Conservation (phyloP, 2,329 filamentous ascomycete species). For the Ciborinia camelliae region DNA sequence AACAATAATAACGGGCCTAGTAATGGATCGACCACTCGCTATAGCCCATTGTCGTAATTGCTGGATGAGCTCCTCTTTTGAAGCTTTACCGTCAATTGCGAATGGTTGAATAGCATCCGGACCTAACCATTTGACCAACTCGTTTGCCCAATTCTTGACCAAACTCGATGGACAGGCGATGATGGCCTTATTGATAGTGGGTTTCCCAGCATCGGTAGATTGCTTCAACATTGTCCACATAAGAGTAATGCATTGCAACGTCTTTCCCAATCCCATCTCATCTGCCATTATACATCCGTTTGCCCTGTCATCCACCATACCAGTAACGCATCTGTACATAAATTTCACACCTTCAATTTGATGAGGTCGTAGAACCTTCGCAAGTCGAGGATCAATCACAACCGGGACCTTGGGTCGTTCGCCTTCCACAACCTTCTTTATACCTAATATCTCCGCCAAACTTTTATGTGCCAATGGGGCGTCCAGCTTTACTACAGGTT, state of each 20-base stretch:
- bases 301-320: constrained; percentile 89
- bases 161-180: constrained; percentile 96
- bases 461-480: constrained; percentile 89
- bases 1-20: constrained; percentile 83
- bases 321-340: constrained; percentile 90
- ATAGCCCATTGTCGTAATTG: constrained; percentile 96
- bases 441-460: constrained; percentile 86
- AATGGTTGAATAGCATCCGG: constrained; percentile 88
- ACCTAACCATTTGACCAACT: constrained; percentile 94
- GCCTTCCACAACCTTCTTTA: constrained; percentile 83
- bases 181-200: constrained; percentile 92
- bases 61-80: constrained; percentile 85
- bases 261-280: constrained; percentile 98
- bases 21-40: constrained; percentile 69
- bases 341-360: constrained; percentile 98
- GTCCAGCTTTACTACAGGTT: constrained; percentile 55
- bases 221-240: constrained; percentile 98
- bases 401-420: constrained; percentile 89
- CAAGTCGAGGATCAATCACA: constrained; percentile 85
- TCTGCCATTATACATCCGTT: constrained; percentile 99
- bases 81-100: constrained; percentile 92
- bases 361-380: constrained; percentile 90
- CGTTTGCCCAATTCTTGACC: constrained; percentile 97
- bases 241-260: constrained; percentile 90
- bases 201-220: constrained; percentile 88